Evolutionary conservation across 1,284 basidiomycete species (phyloP).

Genomic region (Filobasidium uniguttulatum): DNA sequence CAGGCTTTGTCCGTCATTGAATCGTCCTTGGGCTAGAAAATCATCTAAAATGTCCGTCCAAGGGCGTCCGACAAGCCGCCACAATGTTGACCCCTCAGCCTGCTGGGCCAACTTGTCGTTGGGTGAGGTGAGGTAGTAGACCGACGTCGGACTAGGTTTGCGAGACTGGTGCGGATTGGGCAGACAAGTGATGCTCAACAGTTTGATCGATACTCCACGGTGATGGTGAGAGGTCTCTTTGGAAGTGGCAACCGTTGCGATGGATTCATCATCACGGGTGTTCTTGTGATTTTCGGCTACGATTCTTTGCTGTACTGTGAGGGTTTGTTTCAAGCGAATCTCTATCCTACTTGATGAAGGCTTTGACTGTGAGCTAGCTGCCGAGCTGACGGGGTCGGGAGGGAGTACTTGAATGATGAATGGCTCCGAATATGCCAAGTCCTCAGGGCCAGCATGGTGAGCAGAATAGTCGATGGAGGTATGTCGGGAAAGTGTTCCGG

Average conservation of each 20-base stretch:
- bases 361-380: no score
- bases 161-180: no score
- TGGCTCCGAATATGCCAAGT: neutral
- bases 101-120: slow-evolving; percentile 50
- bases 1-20: slow-evolving; percentile 66
- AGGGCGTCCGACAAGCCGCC: slow-evolving; percentile 56
- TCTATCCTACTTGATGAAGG: slow-evolving; percentile 26
- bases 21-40: slow-evolving; percentile 56
- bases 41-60: slow-evolving; percentile 77
- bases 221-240: no score
- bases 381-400: slow-evolving; percentile 45
- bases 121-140: slow-evolving; percentile 59
- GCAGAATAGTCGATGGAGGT: neutral
- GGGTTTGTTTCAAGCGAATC: slow-evolving; percentile 30
- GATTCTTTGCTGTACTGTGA: neutral
- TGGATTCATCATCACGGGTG: no score
- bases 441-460: neutral
- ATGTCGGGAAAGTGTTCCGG: neutral
- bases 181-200: no score
- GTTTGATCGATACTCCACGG: no score
- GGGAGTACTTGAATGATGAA: neutral
- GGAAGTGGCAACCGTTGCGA: no score
- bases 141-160: slow-evolving; percentile 34
- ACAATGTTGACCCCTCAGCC: slow-evolving; percentile 59
- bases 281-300: no score